phyloP scores from a whole-genome alignment of 306 rosid species.

The Medicago arabica region DNA sequence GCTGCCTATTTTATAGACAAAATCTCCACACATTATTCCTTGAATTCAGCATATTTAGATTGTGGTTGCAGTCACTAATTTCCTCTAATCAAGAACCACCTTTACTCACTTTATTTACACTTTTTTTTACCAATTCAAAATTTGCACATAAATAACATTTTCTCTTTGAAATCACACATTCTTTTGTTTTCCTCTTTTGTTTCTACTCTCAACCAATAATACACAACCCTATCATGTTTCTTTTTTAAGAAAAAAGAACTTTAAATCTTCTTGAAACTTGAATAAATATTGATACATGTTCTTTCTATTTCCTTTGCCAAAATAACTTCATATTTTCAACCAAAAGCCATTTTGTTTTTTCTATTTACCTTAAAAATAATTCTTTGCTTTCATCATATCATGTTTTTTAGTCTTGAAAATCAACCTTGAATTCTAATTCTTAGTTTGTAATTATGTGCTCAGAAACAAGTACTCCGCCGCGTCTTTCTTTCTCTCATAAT shows the following conservation, averaged over 20 bases:
- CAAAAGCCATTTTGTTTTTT: too few species aligned
- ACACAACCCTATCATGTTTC: slow-evolving; percentile 48
- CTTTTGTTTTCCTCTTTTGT: slow-evolving; percentile 41
- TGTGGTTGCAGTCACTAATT: slow-evolving; percentile 40
- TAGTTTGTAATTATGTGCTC: slow-evolving; percentile 60
- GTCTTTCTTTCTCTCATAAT: slow-evolving; percentile 77
- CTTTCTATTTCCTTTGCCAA: slow-evolving; percentile 40
- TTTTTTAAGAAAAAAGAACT: slow-evolving; percentile 33
- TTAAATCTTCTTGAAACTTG: slow-evolving; percentile 48
- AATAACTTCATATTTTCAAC: slow-evolving; percentile 36
- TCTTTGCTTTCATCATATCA: neutral
- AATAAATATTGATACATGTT: slow-evolving; percentile 38
- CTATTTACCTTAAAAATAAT: neutral
- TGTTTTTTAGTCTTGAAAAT: neutral
- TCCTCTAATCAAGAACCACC: slow-evolving; percentile 53
- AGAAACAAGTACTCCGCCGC: slow-evolving; percentile 64
- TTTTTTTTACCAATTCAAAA: slow-evolving; percentile 32
- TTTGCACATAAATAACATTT: slow-evolving; percentile 34
- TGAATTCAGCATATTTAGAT: slow-evolving; percentile 47
- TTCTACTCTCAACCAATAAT: slow-evolving; percentile 44
- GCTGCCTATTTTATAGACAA: slow-evolving; percentile 37
- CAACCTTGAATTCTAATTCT: neutral
- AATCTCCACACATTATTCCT: slow-evolving; percentile 47
- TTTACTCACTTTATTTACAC: slow-evolving; percentile 33
- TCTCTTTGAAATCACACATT: slow-evolving; percentile 17